Evolutionary conservation across 2,329 filamentous ascomycete genomes (phyloP), one percentile per base, ranked within the genome.

Genomic region (Xylariaceae sp.): DNA sequence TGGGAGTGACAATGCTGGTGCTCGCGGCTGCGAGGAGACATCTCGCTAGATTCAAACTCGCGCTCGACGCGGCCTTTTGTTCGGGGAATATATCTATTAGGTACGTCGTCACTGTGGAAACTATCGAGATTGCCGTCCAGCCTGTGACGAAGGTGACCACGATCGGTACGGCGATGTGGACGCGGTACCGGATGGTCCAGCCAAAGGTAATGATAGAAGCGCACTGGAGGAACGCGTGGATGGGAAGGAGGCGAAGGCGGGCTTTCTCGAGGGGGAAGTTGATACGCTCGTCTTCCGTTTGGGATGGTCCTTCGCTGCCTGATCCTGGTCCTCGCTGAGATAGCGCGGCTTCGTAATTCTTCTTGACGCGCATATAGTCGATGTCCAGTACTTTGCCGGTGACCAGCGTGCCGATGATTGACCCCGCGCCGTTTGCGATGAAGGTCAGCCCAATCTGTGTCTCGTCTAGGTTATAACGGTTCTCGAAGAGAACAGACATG

Each of bases 391-490:
- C 68, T 46, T 74, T 80, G 16, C 80, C 80, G 0, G 74, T 79
- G 10, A 77, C 61, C 0, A 80, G 64, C 0, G 77, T 80, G 1
- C 79, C 79, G 2, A 80, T 62, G 58, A 82, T 80, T 16, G 76
- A 79, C 0, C 80, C 80, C 0, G 74, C 72, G 0, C 80, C 80
- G 21, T 80, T 80, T 19, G 78, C 76, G 1, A 83, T 74, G 54
- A 80, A 83, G 0, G 75, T 75, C 2, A 80, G 64, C 0, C 77
- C 78, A 13, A 77, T 74, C 40, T 79, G 68, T 3, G 70, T 72
- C 51, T 76, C 74, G 4, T 52, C 63, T 1, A 79, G 67, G 7
- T 67, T 67, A 53, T 81, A 81, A 3, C 59, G 61, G 0, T 61
- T 55, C 32, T 74, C 61, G 59, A 81, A 78, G 0, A 81, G 68